Conservation (phyloP, 495 filamentous ascomycete species). For the Staphylotrichum tortipilum region DNA sequence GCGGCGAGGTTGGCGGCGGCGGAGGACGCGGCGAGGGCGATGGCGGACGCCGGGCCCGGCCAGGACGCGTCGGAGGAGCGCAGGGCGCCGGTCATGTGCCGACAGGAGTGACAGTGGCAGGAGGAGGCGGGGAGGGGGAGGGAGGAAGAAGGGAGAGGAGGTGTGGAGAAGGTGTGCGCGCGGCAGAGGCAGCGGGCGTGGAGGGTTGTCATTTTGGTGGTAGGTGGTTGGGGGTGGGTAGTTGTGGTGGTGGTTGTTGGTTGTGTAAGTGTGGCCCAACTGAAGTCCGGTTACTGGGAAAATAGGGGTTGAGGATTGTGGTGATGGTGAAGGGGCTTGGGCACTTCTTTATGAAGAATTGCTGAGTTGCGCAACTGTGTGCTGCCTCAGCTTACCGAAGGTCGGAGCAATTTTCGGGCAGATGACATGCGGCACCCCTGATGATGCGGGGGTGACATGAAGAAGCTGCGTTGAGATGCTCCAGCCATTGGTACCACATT, state of each 20-base stretch:
- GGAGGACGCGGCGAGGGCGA: neutral
- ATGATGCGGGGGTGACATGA: too few species aligned
- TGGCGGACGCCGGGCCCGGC: slow-evolving; percentile 3
- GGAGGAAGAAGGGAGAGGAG: slow-evolving; percentile 5
- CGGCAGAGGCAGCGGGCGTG: slow-evolving; percentile 27
- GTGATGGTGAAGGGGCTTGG: too few species aligned
- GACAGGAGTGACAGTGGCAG: slow-evolving; percentile 40
- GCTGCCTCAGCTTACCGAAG: too few species aligned
- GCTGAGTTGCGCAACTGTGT: too few species aligned
- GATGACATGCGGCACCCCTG: too few species aligned
- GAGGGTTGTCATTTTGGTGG: slow-evolving; percentile 6
- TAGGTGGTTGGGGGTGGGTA: slow-evolving; percentile 4
- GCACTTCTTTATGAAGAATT: too few species aligned
- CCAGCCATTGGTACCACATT: too few species aligned
- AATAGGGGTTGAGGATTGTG: too few species aligned
- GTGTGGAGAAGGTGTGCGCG: slow-evolving; percentile 20
- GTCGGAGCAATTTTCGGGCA: too few species aligned
- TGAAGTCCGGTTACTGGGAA: too few species aligned
- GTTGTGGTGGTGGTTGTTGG: neutral
- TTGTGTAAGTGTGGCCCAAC: too few species aligned
- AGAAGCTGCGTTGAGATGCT: too few species aligned
- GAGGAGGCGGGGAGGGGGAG: slow-evolving; percentile 20
- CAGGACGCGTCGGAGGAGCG: slow-evolving; percentile 17
- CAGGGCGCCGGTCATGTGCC: slow-evolving; percentile 29
- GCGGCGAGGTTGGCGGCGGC: neutral